These are phyloP conservation scores for Parietaria judaica DNA, from an alignment of 306 rosid species.

Conservation along the genomic window DNA sequence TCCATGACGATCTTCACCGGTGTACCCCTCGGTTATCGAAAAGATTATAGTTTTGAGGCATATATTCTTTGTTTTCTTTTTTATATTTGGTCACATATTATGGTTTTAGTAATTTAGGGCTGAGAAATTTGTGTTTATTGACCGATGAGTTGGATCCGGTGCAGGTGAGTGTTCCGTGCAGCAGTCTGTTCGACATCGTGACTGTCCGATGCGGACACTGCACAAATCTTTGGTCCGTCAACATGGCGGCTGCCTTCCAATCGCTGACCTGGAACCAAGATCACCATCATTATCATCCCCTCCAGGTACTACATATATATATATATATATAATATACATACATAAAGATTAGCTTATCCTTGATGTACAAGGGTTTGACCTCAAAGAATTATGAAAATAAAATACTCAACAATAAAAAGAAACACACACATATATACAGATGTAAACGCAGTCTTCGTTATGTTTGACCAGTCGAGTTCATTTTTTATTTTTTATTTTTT, in stretches of 20 bases:
- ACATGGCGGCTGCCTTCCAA: slow-evolving; percentile 98
- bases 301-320: slow-evolving; percentile 8
- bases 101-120: too few relatives aligned
- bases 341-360: too few relatives aligned
- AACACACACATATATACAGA: not conserved
- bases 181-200: slow-evolving; percentile 79
- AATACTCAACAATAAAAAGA: not conserved
- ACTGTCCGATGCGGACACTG: slow-evolving; percentile 99
- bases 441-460: not conserved
- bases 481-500: too few relatives aligned
- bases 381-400: not conserved
- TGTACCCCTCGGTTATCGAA: too few relatives aligned
- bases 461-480: not conserved
- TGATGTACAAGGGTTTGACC: too few relatives aligned
- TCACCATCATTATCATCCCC: slow-evolving; percentile 86
- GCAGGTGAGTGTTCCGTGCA: slow-evolving; percentile 99
- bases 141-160: not conserved
- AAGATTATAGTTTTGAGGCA: too few relatives aligned
- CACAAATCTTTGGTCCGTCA: slow-evolving; percentile 98
- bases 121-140: not conserved
- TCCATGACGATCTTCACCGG: too few relatives aligned
- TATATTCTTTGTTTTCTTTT: too few relatives aligned
- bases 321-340: not conserved
- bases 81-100: too few relatives aligned
- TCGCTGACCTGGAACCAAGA: slow-evolving; percentile 81